A percentile compares a stretch with the other conserved stretches of the same genome.
These are phyloP conservation scores for Malbranchea cinnamomea DNA, from an alignment of 2,329 filamentous ascomycete species.

Conservation along the genomic window DNA sequence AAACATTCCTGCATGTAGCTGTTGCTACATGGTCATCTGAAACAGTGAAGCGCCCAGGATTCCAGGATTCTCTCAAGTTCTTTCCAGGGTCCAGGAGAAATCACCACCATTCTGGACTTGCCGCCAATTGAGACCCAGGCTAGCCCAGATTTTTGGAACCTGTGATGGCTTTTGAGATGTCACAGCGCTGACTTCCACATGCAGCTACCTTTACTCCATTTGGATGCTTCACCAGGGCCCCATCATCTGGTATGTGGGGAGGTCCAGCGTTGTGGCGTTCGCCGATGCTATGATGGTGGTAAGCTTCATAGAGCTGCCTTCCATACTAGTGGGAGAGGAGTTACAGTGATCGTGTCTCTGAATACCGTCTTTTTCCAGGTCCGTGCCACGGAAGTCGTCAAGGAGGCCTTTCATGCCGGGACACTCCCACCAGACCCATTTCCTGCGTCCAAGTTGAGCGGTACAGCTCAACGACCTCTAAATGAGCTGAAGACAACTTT, in stretches of 20 bases:
- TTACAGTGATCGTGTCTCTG: too few species aligned
- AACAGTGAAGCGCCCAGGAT: too few species aligned
- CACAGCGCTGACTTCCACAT: constrained; percentile 1
- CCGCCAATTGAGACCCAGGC: too few species aligned
- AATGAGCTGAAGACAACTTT: background rate
- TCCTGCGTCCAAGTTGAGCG: background rate
- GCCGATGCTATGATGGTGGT: constrained; percentile 1
- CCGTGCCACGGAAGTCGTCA: constrained; percentile 2
- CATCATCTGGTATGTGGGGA: background rate
- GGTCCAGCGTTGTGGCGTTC: background rate
- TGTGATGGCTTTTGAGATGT: too few species aligned
- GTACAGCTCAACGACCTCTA: background rate
- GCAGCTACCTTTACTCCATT: background rate
- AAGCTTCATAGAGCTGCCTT: background rate
- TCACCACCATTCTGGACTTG: too few species aligned
- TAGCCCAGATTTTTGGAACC: too few species aligned
- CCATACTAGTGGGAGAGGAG: too few species aligned
- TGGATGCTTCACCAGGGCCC: background rate
- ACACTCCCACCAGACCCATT: constrained; percentile 1
- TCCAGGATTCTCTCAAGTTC: too few species aligned
- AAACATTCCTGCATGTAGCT: too few species aligned
- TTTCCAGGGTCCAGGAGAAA: too few species aligned
- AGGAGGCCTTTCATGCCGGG: background rate
- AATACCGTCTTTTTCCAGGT: too few species aligned
- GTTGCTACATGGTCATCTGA: too few species aligned